Conservation (phyloP, 2,329 filamentous ascomycete species). For the Neopestalotiopsis rosae region DNA sequence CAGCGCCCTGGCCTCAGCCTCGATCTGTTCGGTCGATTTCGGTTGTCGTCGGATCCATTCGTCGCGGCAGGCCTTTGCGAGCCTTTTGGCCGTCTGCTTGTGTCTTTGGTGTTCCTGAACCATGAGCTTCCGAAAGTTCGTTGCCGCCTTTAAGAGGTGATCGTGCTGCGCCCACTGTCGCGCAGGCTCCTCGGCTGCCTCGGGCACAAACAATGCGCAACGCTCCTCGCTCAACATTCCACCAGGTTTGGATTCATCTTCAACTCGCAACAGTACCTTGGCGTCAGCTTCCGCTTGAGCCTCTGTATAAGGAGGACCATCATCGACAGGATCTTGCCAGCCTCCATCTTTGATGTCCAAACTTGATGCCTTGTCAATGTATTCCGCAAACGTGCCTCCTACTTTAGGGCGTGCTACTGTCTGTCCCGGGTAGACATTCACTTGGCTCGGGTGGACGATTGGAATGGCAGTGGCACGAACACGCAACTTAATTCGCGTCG, state of each 20-base stretch:
- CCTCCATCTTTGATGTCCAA: conserved; percentile 65
- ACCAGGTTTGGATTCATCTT: conserved; percentile 75
- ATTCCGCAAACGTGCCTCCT: conserved; percentile 62
- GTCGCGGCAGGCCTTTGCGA: conserved; percentile 79
- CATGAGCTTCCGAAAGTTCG: conserved; percentile 82
- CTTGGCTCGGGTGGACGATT: conserved; percentile 63
- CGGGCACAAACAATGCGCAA: conserved; percentile 76
- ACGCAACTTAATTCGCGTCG: conserved; percentile 53
- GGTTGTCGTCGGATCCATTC: conserved; percentile 77
- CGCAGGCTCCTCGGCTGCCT: conserved; percentile 73
- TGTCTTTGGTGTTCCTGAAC: conserved; percentile 80
- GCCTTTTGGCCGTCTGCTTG: conserved; percentile 74
- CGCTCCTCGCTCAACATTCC: conserved; percentile 73
- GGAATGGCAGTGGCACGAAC: conserved; percentile 57
- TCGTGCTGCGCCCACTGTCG: conserved; percentile 87
- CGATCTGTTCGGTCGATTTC: conserved; percentile 80
- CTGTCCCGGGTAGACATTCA: conserved; percentile 48
- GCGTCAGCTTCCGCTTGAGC: conserved; percentile 74
- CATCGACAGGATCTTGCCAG: conserved; percentile 55
- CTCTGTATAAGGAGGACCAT: conserved; percentile 62
- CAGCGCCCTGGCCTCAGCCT: conserved; percentile 74
- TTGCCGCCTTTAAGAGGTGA: conserved; percentile 79
- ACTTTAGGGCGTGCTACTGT: conserved; percentile 51
- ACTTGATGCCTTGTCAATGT: conserved; percentile 53
- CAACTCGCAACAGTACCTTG: conserved; percentile 68